Percentiles rank a stretch among this genome's conserved stretches.
Evolutionary conservation across 768 basidiomycete species (phyloP).

Genomic region (Lepiota venenata): DNA sequence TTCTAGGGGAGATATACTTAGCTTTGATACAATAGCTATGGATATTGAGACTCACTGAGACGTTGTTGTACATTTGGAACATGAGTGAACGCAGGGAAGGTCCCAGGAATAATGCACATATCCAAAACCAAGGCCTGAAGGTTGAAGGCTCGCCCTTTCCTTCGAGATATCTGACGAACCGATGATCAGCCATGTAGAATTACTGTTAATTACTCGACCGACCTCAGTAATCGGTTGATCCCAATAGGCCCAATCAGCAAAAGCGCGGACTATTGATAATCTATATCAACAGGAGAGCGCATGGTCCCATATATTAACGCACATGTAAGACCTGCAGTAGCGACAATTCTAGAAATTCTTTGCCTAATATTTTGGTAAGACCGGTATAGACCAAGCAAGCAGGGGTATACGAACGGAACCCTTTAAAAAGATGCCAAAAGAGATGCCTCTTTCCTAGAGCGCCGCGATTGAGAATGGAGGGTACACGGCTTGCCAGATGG

Average conservation of each 20-base stretch:
- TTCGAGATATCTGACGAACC: conserved; percentile 50
- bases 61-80: conserved; percentile 51
- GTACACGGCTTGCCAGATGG: conserved; percentile 14
- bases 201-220: conserved; percentile 4
- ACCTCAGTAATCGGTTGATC: conserved; percentile 40
- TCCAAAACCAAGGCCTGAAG: conserved; percentile 71
- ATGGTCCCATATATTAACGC: conserved; percentile 27
- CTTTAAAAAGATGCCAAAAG: neutral
- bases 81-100: conserved; percentile 38
- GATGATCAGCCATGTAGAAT: neutral
- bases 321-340: conserved; percentile 12
- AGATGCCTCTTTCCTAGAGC: neutral
- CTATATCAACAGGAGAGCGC: conserved; percentile 13
- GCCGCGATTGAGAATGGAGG: neutral
- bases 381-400: neutral
- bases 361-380: neutral
- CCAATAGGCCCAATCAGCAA: conserved; percentile 36
- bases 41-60: conserved; percentile 36
- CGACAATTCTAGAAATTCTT: neutral
- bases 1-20: conserved; percentile 42
- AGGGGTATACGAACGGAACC: neutral
- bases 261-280: conserved; percentile 23
- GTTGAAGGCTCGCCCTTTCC: conserved; percentile 40
- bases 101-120: conserved; percentile 46
- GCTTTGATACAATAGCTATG: conserved; percentile 37